These are phyloP conservation scores for Leishmania braziliensis DNA, from an alignment of 208 protist species.

Conservation along the genomic window DNA sequence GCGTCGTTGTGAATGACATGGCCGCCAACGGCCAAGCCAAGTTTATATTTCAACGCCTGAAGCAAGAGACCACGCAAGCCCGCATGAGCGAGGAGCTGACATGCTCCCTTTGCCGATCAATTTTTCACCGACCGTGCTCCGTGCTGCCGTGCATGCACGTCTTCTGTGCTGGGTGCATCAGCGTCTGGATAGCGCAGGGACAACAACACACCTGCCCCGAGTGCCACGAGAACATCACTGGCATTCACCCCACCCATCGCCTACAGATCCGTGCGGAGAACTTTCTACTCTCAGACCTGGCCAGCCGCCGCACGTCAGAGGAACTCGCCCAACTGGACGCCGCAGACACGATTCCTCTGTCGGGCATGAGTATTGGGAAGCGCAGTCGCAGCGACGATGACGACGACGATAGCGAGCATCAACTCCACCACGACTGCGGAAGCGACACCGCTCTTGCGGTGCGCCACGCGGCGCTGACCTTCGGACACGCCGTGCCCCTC, in stretches of 20 bases:
- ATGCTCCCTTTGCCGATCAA: slow-evolving; percentile 65
- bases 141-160: slow-evolving; percentile 90
- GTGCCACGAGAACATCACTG: slow-evolving; percentile 55
- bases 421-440: slow-evolving; percentile 9
- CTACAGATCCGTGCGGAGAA: slow-evolving; percentile 78
- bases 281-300: slow-evolving; percentile 51
- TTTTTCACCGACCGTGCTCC: slow-evolving; percentile 80
- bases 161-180: slow-evolving; percentile 88
- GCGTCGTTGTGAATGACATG: neutral
- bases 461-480: slow-evolving; percentile 14
- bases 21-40: slow-evolving; percentile 26
- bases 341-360: slow-evolving; percentile 58
- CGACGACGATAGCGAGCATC: neutral
- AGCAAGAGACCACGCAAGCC: slow-evolving; percentile 32
- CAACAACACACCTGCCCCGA: slow-evolving; percentile 51
- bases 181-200: slow-evolving; percentile 48
- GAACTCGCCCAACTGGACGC: slow-evolving; percentile 54
- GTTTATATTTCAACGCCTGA: slow-evolving; percentile 71
- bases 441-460: neutral
- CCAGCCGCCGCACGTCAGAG: slow-evolving; percentile 32
- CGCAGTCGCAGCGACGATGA: slow-evolving; percentile 36
- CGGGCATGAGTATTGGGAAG: slow-evolving; percentile 41
- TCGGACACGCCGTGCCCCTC: slow-evolving; percentile 7
- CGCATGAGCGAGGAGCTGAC: slow-evolving; percentile 70
- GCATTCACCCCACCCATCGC: slow-evolving; percentile 81